Evolutionary conservation across 2,329 filamentous ascomycete genomes (phyloP).

Genomic region (Verticillium nonalfalfae): DNA sequence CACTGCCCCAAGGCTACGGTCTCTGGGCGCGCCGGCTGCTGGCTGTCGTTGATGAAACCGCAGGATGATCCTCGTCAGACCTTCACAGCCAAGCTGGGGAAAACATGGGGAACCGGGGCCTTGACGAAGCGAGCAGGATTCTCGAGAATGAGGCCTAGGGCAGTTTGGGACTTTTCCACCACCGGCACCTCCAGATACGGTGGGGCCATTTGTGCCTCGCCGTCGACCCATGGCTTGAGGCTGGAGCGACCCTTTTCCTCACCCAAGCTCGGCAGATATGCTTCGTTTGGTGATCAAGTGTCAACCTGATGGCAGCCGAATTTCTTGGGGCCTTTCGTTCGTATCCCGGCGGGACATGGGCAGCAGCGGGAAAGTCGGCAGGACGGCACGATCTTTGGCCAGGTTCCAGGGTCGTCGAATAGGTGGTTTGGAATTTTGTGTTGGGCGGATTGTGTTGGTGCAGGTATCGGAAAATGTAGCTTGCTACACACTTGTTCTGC

Average conservation of each 20-base stretch:
- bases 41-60: not conserved
- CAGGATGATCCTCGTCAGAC: not conserved
- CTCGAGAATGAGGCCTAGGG: not conserved
- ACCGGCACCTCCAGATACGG: not conserved
- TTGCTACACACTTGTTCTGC: too few species aligned
- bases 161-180: not conserved
- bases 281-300: not conserved
- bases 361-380: too few species aligned
- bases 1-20: not conserved
- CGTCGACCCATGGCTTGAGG: conserved; percentile 1
- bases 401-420: too few species aligned
- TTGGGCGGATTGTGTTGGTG: not conserved
- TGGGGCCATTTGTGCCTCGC: not conserved
- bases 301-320: not conserved
- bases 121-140: not conserved
- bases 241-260: not conserved
- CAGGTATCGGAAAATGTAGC: too few species aligned
- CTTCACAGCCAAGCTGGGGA: not conserved
- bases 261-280: not conserved
- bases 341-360: too few species aligned
- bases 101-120: conserved; percentile 9
- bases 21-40: not conserved
- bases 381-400: too few species aligned
- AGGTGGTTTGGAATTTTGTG: too few species aligned
- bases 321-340: too few species aligned